Evolutionary conservation across 2,329 filamentous ascomycete genomes (phyloP).

Genomic region (Neobulgaria alba): DNA sequence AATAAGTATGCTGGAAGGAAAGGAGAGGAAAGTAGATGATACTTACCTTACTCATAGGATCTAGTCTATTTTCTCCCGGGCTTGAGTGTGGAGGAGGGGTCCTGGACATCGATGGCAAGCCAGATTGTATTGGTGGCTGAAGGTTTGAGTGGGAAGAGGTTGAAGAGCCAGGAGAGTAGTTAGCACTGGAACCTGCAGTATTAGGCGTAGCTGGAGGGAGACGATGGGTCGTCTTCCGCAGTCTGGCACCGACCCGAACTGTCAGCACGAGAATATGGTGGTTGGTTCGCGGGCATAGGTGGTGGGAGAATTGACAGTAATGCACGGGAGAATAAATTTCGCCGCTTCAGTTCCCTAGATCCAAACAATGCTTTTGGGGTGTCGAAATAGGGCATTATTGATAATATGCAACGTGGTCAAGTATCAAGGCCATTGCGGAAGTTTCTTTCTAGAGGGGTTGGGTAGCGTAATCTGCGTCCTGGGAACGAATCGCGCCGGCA

Average conservation of each 20-base stretch:
- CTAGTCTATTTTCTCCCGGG: constrained; percentile 20
- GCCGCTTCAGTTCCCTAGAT: too few species aligned
- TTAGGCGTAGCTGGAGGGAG: constrained; percentile 27
- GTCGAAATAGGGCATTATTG: too few species aligned
- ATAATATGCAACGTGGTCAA: too few species aligned
- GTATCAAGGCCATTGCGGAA: too few species aligned
- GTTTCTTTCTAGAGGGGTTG: too few species aligned
- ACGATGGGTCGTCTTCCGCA: constrained; percentile 26
- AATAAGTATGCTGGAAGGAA: too few species aligned
- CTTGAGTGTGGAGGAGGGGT: constrained; percentile 26
- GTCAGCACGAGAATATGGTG: constrained; percentile 21
- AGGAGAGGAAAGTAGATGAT: too few species aligned
- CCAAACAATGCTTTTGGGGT: too few species aligned
- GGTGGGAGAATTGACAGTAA: constrained; percentile 31
- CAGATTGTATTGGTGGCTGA: constrained; percentile 18
- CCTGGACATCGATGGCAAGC: constrained; percentile 21
- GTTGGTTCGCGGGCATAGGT: constrained; percentile 25
- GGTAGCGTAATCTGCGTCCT: too few species aligned
- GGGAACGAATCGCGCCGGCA: too few species aligned
- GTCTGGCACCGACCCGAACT: constrained; percentile 19
- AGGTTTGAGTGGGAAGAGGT: constrained; percentile 24
- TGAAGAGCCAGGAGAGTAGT: constrained; percentile 28
- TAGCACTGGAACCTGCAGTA: constrained; percentile 17
- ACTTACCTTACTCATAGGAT: constrained; percentile 28
- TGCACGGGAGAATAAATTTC: too few species aligned